Base-by-base conservation (phyloP, 2,329 filamentous ascomycete genomes). In the Xylariaceae sp. region DNA sequence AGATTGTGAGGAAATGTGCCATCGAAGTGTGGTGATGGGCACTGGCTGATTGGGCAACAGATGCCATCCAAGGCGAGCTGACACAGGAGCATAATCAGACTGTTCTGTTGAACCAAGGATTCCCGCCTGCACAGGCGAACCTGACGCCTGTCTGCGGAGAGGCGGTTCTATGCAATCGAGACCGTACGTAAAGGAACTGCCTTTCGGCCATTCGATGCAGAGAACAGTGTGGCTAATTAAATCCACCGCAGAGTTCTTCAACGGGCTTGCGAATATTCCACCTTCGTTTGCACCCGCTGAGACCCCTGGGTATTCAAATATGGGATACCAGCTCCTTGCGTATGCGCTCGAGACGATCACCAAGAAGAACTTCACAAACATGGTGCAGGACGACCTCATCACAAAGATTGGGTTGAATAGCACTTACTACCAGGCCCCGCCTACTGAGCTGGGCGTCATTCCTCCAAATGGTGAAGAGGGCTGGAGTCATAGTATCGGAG, bases 401-500 rank as follows among this genome's bases (percentile, higher is more conserved):
- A 26, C 40, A 30, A 48, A 44, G 29, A 47, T 60, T 12, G 38
- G 38, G 4, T 47, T 60, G 6, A 19, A 42, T 1, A 39, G 44
- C 33, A 59, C 57, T 1, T 57, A 53, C 36, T 60, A 57, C 41
- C 29, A 37, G n/a, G 50, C 49, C 19, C 53, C 57, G 1, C 36
- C 46, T 8, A 42, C 42, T 9, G 19, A 28, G 7, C 42, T 51
- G 3, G 55, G 53, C 11, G 44, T 60, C 4, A 52, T 61, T 9
- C 52, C 54, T 2, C 44, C 45, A 2, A 50, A 45, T 3, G 41
- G 44, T 3, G 39, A 53, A 12, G 22, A 36, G 0, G 50, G 42
- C 1, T 71, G 68, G 65, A 47, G 57, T 9, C 62, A 57, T 28
- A 59, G 62, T 17, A 44, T 68, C 0, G 67, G 66, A 1, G 66